A percentile compares a stretch with the other conserved stretches of the same genome.
Evolutionary conservation across 2,329 filamentous ascomycete species (phyloP).

Genomic region (Cordyceps cateniannulata): DNA sequence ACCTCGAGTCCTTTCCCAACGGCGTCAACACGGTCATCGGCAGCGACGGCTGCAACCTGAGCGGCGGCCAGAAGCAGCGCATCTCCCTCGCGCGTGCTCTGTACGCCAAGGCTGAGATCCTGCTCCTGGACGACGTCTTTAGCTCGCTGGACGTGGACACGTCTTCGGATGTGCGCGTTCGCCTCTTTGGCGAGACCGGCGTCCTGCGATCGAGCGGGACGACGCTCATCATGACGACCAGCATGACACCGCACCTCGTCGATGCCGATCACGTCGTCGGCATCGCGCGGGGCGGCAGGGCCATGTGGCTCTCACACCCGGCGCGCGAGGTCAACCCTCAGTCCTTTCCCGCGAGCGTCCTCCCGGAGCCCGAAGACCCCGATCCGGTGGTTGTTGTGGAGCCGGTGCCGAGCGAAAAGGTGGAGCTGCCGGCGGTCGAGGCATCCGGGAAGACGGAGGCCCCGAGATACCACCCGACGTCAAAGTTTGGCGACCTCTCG

Average conservation of each 20-base stretch:
- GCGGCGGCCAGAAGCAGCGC: conserved; percentile 47
- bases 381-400: neutral
- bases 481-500: neutral
- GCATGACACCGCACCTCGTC: neutral
- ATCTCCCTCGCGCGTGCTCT: conserved; percentile 44
- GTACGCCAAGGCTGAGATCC: conserved; percentile 40
- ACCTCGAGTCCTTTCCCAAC: conserved; percentile 29
- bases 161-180: conserved; percentile 5
- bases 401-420: neutral
- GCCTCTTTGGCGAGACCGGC: conserved; percentile 13
- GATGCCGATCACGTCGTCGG: neutral
- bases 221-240: conserved; percentile 13
- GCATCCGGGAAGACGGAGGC: neutral
- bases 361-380: too few species aligned
- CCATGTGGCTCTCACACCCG: too few species aligned
- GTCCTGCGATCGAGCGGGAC: conserved; percentile 12
- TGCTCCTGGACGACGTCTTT: conserved; percentile 49
- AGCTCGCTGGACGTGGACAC: conserved; percentile 37
- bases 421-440: neutral
- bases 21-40: neutral
- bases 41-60: conserved; percentile 19
- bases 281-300: too few species aligned
- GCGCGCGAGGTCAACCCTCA: too few species aligned
- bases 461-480: neutral
- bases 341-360: neutral